Evolutionary conservation across 2,329 filamentous ascomycete species (phyloP).

Genomic region (Epichloe aotearoae): DNA sequence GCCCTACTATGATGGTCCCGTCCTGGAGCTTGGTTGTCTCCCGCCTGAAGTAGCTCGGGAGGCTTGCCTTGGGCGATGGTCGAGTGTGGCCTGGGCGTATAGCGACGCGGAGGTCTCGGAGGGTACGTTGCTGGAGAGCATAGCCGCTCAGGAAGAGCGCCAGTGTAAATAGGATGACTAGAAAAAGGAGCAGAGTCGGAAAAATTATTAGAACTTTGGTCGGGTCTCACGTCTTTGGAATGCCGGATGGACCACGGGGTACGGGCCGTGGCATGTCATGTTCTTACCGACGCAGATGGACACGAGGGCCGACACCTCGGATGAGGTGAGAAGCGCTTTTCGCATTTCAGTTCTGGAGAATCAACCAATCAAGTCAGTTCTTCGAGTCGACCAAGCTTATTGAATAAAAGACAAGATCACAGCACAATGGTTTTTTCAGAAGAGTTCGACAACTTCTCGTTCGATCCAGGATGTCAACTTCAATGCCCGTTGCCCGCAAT

Average conservation of each 20-base stretch:
- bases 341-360: conserved; percentile 14
- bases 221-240: background rate
- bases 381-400: no score
- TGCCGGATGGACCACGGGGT: background rate
- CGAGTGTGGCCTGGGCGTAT: conserved; percentile 40
- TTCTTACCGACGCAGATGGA: conserved; percentile 50
- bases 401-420: no score
- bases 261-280: no score
- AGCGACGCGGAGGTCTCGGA: conserved; percentile 61
- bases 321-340: conserved; percentile 49
- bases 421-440: background rate
- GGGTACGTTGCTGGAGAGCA: conserved; percentile 72
- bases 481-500: conserved; percentile 5
- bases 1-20: conserved; percentile 28
- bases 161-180: conserved; percentile 64
- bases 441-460: background rate
- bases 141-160: conserved; percentile 83
- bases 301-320: conserved; percentile 56
- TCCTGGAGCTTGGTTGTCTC: conserved; percentile 33
- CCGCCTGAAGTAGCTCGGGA: conserved; percentile 36
- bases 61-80: conserved; percentile 33
- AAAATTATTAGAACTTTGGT: conserved; percentile 3
- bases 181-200: conserved; percentile 3
- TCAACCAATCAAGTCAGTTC: background rate
- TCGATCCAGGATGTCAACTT: conserved; percentile 2